Base-by-base conservation (phyloP, 306 rosid species). In the Inga oerstediana region DNA sequence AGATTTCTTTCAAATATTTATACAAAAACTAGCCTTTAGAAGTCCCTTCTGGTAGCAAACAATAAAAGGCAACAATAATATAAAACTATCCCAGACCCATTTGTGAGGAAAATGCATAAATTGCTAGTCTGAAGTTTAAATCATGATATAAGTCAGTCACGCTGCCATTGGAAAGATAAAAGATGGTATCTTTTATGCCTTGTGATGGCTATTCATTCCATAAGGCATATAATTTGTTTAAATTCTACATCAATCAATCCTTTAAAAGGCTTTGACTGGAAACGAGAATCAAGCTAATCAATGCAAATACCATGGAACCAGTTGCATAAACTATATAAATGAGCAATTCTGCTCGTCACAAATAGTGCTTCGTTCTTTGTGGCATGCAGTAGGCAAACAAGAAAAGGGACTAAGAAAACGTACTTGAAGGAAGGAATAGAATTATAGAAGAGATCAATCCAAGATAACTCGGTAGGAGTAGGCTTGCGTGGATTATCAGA, bases 391-490 rank as follows among this genome's bases (percentile, higher is more conserved):
- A 0, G 20, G 37, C 11, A 20, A 20, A 72, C 1, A 64, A 64
- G 30, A 13, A 64, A 64, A 64, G 8, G 39, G 19, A 30, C 41
- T 5, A 11, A 30, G 12, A 41, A 51, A 41, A 62, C 74, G 72
- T 84, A 92, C 98, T 88, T 94, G 97, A 81, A 94, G 82, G 99
- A 94, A 54, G 95, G 93, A 79, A 90, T 89, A 79, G 86, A 76
- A 65, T 87, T 85, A 85, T 45, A 78, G 82, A 97, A 89, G 85
- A 97, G 94, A 88, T 91, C 88, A 87, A 97, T 89, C 98, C 99
- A 97, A 5, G 93, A 76, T 3, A 94, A 24, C 89, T 94, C 99
- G 4, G 90, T 87, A 14, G 93, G 95, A 52, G 97, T 94, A 12
- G 95, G 83, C 68, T 87, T 80, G 81, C 70, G 86, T 32, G 95